Conservation (phyloP, 2,329 filamentous ascomycete species). For the Myriangium duriaei region DNA sequence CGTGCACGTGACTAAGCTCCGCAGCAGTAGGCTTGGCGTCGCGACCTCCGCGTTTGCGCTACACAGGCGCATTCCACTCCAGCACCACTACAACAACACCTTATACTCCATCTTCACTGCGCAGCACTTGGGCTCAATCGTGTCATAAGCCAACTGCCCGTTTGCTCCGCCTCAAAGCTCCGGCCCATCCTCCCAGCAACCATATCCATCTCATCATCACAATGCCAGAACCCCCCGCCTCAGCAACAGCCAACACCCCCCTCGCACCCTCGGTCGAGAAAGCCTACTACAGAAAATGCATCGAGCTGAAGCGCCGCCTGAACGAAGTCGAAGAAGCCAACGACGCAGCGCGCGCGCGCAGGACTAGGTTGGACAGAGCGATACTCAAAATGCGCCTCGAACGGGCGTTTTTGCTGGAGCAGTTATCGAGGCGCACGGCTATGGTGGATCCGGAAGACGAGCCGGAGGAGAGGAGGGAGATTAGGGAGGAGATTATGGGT, state of each 20-base stretch:
- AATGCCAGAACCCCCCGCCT: slow-evolving; percentile 6
- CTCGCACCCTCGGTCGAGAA: slow-evolving; percentile 85
- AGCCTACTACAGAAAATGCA: slow-evolving; percentile 92
- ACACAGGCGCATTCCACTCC: too few relatives aligned
- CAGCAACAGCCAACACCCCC: slow-evolving; percentile 22
- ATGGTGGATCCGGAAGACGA: slow-evolving; percentile 22
- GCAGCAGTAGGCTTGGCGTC: too few relatives aligned
- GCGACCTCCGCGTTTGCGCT: too few relatives aligned
- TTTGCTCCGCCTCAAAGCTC: too few relatives aligned
- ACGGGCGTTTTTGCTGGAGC: slow-evolving; percentile 48
- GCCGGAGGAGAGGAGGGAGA: background rate
- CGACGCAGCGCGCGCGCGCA: slow-evolving; percentile 66
- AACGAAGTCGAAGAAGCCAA: slow-evolving; percentile 88
- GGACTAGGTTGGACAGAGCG: slow-evolving; percentile 67
- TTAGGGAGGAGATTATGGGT: background rate
- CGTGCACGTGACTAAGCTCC: too few relatives aligned
- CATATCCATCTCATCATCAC: too few relatives aligned
- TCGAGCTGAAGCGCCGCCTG: slow-evolving; percentile 82
- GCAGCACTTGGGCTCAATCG: too few relatives aligned
- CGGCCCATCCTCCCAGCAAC: too few relatives aligned
- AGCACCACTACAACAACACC: too few relatives aligned
- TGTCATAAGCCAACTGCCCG: too few relatives aligned
- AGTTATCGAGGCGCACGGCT: slow-evolving; percentile 30
- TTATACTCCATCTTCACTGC: too few relatives aligned
- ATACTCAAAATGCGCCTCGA: slow-evolving; percentile 87